These are phyloP conservation scores for Senna tora DNA, from an alignment of 306 rosid genomes.

Conservation along the genomic window DNA sequence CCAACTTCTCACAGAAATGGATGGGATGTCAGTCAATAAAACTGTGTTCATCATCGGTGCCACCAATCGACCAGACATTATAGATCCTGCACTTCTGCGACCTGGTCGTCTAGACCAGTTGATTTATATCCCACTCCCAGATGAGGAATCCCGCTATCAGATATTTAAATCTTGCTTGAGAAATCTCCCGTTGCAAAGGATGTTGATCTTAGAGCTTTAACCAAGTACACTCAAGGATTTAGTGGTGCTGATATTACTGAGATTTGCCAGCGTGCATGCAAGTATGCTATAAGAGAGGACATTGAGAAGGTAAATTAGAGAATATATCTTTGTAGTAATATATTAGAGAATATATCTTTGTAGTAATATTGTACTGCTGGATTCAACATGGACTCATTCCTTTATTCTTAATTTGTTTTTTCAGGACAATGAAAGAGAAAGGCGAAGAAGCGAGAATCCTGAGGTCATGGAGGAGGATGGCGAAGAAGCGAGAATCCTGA, in stretches of 20 bases:
- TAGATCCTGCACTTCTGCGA: slow-evolving; percentile 79
- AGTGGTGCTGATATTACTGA: too few species aligned
- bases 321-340: neutral
- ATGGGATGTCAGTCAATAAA: slow-evolving; percentile 75
- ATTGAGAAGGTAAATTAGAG: slow-evolving; percentile 60
- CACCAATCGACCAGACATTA: too few species aligned
- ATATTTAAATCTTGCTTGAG: slow-evolving; percentile 69
- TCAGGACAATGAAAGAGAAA: slow-evolving; percentile 71
- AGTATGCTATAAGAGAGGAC: slow-evolving; percentile 77
- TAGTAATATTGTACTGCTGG: neutral
- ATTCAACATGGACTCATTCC: neutral
- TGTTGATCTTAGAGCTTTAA: slow-evolving; percentile 67
- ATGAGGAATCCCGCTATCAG: slow-evolving; percentile 66
- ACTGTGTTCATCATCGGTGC: slow-evolving; percentile 82
- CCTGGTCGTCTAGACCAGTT: slow-evolving; percentile 80
- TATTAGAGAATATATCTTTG: too few species aligned
- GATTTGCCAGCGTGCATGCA: slow-evolving; percentile 75
- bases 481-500: slow-evolving; percentile 64
- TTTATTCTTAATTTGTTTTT: neutral
- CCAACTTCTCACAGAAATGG: slow-evolving; percentile 80
- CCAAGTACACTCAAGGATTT: slow-evolving; percentile 79
- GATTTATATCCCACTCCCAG: slow-evolving; percentile 78
- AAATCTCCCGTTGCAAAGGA: slow-evolving; percentile 70
- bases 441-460: slow-evolving; percentile 62
- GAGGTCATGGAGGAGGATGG: slow-evolving; percentile 81